Conservation (phyloP, 2,329 filamentous ascomycete species). For the Exophiala calicioides region DNA sequence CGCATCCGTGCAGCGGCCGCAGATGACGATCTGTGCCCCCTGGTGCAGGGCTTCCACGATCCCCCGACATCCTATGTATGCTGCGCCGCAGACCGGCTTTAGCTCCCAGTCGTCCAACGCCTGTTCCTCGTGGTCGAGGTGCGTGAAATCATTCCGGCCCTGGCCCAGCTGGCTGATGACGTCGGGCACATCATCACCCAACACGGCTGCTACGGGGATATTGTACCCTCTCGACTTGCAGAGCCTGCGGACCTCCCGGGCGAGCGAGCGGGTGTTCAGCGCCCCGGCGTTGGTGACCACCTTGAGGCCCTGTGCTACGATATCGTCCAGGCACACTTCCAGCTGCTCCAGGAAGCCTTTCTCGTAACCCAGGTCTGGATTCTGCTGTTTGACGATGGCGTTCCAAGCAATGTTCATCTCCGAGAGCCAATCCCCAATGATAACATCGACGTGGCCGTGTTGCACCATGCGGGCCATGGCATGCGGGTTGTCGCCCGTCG, state of each 20-base stretch:
- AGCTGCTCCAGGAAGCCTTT: conserved; percentile 29
- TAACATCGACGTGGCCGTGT: conserved; percentile 35
- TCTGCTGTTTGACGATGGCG: conserved; percentile 26
- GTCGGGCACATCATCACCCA: conserved; percentile 9
- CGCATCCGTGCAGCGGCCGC: conserved; percentile 36
- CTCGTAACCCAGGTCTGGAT: conserved; percentile 31
- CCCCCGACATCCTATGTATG: conserved; percentile 54
- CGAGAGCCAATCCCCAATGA: conserved; percentile 46
- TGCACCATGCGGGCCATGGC: conserved; percentile 8
- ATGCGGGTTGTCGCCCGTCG: conserved; percentile 8
- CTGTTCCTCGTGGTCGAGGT: conserved; percentile 6
- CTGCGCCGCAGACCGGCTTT: conserved; percentile 27
- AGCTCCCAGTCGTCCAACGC: conserved; percentile 9
- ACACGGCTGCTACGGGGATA: conserved; percentile 2
- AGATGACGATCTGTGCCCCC: conserved; percentile 37
- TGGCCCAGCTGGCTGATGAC: conserved; percentile 26
- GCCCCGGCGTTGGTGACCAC: conserved; percentile 29
- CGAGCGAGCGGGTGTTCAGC: conserved; percentile 14
- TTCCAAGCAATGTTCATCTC: conserved; percentile 39
- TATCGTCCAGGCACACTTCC: conserved; percentile 19
- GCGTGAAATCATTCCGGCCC: not conserved
- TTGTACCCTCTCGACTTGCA: conserved; percentile 1
- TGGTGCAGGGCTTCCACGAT: conserved; percentile 34
- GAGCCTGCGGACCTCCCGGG: conserved; percentile 9
- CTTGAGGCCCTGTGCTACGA: conserved; percentile 24